phyloP scores from a whole-genome alignment of 495 filamentous ascomycete species.

The Opeltia flavorubescens region DNA sequence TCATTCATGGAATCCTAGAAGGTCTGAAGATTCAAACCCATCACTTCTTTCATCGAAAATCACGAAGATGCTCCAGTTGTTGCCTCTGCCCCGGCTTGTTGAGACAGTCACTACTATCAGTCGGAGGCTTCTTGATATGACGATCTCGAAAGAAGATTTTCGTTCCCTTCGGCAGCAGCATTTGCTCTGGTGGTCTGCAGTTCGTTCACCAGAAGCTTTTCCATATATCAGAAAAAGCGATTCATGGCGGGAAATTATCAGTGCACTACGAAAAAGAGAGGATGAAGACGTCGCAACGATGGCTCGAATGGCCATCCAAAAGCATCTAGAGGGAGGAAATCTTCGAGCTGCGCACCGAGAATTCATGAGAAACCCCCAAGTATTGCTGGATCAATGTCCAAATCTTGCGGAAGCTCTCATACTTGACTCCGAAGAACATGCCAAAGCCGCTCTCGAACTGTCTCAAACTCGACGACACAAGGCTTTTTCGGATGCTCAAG shows the following conservation, averaged over 20 bases:
- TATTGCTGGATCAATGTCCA: conserved; percentile 10
- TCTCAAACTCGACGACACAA: neutral
- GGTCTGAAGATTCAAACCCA: neutral
- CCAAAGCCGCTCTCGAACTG: conserved; percentile 3
- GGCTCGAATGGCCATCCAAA: conserved; percentile 4
- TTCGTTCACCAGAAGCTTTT: neutral
- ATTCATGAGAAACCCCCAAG: conserved; percentile 5
- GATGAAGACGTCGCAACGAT: neutral
- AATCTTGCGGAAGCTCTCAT: conserved; percentile 12
- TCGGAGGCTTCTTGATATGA: neutral
- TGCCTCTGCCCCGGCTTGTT: neutral
- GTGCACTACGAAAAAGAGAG: neutral
- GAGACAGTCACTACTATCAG: neutral
- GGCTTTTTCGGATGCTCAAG: neutral
- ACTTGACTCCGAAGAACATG: neutral
- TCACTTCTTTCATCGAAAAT: neutral
- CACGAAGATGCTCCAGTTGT: neutral
- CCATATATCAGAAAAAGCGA: neutral
- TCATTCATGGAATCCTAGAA: neutral
- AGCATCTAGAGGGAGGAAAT: neutral
- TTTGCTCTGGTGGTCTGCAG: neutral
- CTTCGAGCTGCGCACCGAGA: conserved; percentile 1
- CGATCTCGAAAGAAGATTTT: neutral
- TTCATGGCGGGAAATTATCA: neutral
- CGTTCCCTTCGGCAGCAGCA: neutral